Conservation (phyloP, 768 basidiomycete genomes). For the Hebeloma cylindrosporum region DNA sequence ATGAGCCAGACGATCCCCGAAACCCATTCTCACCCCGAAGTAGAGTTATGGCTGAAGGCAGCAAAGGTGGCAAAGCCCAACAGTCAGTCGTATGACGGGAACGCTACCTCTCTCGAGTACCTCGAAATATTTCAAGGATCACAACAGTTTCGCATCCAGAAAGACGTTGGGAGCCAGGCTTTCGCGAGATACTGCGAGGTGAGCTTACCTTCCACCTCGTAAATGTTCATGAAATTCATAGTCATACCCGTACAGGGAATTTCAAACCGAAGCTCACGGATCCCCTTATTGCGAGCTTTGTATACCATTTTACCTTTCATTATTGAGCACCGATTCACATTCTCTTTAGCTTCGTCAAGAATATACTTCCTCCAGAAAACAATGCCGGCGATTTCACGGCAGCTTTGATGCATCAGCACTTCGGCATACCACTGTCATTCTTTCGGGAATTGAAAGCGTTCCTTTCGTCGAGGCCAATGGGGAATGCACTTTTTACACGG, state of each 20-base stretch:
- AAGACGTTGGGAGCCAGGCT: neutral
- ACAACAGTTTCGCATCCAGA: neutral
- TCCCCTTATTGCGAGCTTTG: slow-evolving; percentile 6
- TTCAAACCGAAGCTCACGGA: neutral
- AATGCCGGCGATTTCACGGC: slow-evolving; percentile 4
- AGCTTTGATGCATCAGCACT: slow-evolving; percentile 1
- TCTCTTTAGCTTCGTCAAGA: slow-evolving; percentile 1
- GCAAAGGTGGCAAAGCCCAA: slow-evolving; percentile 4
- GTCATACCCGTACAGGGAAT: neutral
- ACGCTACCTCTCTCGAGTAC: slow-evolving; percentile 3
- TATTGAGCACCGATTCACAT: neutral
- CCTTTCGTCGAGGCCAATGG: neutral
- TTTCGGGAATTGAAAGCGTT: slow-evolving; percentile 3
- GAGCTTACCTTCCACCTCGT: neutral
- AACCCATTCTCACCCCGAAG: slow-evolving; percentile 13
- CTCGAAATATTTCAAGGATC: slow-evolving; percentile 6
- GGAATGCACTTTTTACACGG: slow-evolving; percentile 2
- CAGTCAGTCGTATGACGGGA: neutral
- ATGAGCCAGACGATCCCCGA: too few relatives aligned
- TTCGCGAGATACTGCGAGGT: slow-evolving; percentile 10
- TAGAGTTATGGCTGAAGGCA: slow-evolving; percentile 8
- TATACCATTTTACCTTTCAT: too few relatives aligned
- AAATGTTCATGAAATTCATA: neutral
- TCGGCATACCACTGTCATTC: slow-evolving; percentile 4
- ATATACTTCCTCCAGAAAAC: neutral